Evolutionary conservation across 768 basidiomycete species (phyloP).

Genomic region (Wakefieldia striispora): DNA sequence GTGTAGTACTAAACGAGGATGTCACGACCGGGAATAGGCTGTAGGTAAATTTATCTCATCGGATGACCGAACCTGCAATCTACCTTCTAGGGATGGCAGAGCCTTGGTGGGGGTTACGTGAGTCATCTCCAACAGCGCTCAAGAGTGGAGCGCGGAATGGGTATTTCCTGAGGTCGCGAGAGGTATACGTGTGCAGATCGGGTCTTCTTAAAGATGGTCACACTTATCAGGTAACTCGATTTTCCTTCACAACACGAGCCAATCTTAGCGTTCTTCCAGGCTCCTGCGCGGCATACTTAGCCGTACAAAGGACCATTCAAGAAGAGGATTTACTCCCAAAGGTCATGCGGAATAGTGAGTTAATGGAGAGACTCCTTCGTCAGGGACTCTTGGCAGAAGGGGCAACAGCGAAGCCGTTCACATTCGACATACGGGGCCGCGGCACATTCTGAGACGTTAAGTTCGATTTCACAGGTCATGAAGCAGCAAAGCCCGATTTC

Average conservation of each 20-base stretch:
- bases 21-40: slow-evolving; percentile 92
- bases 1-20: no score
- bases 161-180: slow-evolving; percentile 71
- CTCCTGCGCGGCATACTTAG: slow-evolving; percentile 79
- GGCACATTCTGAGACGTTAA: slow-evolving; percentile 86
- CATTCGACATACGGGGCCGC: slow-evolving; percentile 79
- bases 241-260: background rate
- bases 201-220: slow-evolving; percentile 84
- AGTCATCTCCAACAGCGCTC: background rate
- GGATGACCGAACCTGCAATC: background rate
- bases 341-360: slow-evolving; percentile 55
- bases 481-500: slow-evolving; percentile 46
- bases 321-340: slow-evolving; percentile 70
- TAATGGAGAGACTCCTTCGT: slow-evolving; percentile 55
- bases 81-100: slow-evolving; percentile 66
- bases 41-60: slow-evolving; percentile 42
- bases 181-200: slow-evolving; percentile 61
- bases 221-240: slow-evolving; percentile 64
- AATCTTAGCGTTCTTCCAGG: slow-evolving; percentile 37
- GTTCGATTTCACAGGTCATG: slow-evolving; percentile 60
- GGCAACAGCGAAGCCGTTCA: slow-evolving; percentile 59
- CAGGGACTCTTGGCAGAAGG: slow-evolving; percentile 54
- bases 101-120: slow-evolving; percentile 80
- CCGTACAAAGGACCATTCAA: slow-evolving; percentile 72
- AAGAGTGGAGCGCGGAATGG: slow-evolving; percentile 37